Evolutionary conservation across 176 grass and related monocot species (phyloP).

Genomic region (Elymus sibiricus): DNA sequence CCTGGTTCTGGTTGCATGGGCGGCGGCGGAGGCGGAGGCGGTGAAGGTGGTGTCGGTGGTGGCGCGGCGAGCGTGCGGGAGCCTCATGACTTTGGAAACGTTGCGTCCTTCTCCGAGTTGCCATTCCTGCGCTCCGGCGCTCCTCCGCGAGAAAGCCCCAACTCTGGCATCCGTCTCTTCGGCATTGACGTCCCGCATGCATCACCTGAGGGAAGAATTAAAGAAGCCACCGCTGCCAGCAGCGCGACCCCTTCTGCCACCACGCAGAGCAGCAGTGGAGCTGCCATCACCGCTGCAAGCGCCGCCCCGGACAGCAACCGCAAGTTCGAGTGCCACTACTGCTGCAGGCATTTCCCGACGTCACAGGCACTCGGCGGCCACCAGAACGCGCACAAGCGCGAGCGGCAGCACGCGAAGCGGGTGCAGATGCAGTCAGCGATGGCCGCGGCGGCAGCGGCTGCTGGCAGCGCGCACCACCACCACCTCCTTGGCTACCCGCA

Average conservation of each 20-base stretch:
- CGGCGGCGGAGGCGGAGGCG: background rate
- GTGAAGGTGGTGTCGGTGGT: background rate
- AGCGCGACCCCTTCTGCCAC: background rate
- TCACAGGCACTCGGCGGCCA: conserved; percentile 96
- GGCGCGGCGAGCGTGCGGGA: conserved; percentile 52
- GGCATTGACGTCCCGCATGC: conserved; percentile 74
- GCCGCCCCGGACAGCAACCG: conserved; percentile 43
- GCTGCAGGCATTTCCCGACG: conserved; percentile 91
- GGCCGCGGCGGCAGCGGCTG: conserved; percentile 37
- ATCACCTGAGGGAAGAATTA: conserved; percentile 19
- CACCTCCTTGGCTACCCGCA: conserved; percentile 63
- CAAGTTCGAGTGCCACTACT: conserved; percentile 99
- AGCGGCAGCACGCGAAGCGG: conserved; percentile 94
- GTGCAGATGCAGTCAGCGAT: conserved; percentile 82
- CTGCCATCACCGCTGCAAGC: background rate
- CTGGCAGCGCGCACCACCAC: conserved; percentile 45
- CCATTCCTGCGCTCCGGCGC: conserved; percentile 57
- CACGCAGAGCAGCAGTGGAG: conserved; percentile 27
- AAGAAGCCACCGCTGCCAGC: conserved; percentile 2
- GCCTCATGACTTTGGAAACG: conserved; percentile 52
- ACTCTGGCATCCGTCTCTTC: conserved; percentile 74
- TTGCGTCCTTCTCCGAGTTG: conserved; percentile 84
- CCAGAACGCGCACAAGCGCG: conserved; percentile 98
- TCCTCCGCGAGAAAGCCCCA: conserved; percentile 41
- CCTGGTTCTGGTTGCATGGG: conserved; percentile 32